A percentile compares a stretch with the other conserved stretches of the same genome.
These are phyloP conservation scores for Termitomyces sp. DNA, from an alignment of 1,284 basidiomycete genomes.

Conservation along the genomic window DNA sequence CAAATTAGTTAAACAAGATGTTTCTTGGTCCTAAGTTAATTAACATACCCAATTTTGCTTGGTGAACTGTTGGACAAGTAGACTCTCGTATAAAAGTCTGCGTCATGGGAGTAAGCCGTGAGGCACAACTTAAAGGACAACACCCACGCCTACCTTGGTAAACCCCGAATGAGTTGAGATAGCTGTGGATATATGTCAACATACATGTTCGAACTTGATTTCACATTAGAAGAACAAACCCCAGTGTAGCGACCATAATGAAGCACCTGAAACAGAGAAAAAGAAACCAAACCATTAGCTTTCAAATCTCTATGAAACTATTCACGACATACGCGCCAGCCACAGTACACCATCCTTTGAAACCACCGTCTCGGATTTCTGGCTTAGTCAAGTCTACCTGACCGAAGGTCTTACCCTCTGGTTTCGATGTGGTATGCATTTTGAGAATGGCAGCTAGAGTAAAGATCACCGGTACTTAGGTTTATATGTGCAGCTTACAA, in stretches of 20 bases:
- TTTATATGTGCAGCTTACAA: no score
- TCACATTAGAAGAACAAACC: constrained; percentile 2
- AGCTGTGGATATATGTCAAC: constrained; percentile 2
- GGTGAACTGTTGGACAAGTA: constrained; percentile 11
- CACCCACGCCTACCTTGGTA: constrained; percentile 12
- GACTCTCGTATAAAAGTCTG: constrained; percentile 11
- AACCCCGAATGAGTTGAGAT: constrained; percentile 19
- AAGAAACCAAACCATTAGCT: neutral
- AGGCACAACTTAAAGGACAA: neutral
- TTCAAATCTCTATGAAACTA: neutral
- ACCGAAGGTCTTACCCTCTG: neutral
- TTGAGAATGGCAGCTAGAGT: constrained; percentile 7
- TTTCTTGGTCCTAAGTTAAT: neutral
- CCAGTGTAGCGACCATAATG: constrained; percentile 12
- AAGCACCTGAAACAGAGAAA: constrained; percentile 6
- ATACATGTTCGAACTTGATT: no score
- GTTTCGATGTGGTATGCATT: neutral
- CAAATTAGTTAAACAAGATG: neutral
- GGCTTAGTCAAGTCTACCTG: neutral
- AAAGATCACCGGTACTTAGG: no score
- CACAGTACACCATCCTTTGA: constrained; percentile 9
- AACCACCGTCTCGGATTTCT: constrained; percentile 2
- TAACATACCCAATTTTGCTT: constrained; percentile 17
- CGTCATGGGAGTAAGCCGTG: neutral
- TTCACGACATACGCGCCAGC: constrained; percentile 4